Conservation (phyloP, 176 grass and related monocot genomes). For the Poa pratensis region DNA sequence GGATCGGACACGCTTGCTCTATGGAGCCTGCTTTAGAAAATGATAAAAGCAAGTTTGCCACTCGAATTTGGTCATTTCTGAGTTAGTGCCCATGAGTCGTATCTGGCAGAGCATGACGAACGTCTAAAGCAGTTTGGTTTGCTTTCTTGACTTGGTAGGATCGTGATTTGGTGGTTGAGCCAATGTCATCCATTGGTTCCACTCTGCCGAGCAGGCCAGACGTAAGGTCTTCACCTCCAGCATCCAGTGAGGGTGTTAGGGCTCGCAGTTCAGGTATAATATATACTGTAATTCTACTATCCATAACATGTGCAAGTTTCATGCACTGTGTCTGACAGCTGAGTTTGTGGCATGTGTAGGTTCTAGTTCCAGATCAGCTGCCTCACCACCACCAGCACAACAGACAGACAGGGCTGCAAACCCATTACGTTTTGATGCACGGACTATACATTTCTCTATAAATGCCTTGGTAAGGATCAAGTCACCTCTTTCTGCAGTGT, state of each 20-base stretch:
- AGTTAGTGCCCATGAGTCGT: neutral
- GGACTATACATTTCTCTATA: conserved; percentile 82
- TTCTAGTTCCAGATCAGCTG: conserved; percentile 52
- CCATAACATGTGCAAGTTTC: neutral
- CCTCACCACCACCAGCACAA: conserved; percentile 14
- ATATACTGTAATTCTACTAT: neutral
- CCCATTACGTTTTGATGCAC: conserved; percentile 64
- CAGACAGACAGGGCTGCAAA: conserved; percentile 45
- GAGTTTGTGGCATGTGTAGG: conserved; percentile 48
- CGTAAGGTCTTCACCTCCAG: conserved; percentile 59
- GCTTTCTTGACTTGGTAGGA: conserved; percentile 49
- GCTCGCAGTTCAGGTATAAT: conserved; percentile 67
- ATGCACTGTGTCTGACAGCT: conserved; percentile 5
- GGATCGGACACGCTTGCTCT: no score
- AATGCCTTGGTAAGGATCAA: conserved; percentile 83
- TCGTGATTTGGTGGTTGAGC: conserved; percentile 68
- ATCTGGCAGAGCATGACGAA: neutral
- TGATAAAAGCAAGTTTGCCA: neutral
- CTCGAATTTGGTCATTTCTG: neutral
- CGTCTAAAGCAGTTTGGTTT: neutral
- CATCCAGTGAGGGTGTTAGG: conserved; percentile 54
- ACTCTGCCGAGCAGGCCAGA: conserved; percentile 55
- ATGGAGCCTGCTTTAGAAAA: neutral
- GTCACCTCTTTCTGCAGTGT: neutral
- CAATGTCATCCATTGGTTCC: conserved; percentile 58